Evolutionary conservation across 2,329 filamentous ascomycete genomes (phyloP), one percentile per base, ranked within the genome.

Genomic region (Diaporthe citri): DNA sequence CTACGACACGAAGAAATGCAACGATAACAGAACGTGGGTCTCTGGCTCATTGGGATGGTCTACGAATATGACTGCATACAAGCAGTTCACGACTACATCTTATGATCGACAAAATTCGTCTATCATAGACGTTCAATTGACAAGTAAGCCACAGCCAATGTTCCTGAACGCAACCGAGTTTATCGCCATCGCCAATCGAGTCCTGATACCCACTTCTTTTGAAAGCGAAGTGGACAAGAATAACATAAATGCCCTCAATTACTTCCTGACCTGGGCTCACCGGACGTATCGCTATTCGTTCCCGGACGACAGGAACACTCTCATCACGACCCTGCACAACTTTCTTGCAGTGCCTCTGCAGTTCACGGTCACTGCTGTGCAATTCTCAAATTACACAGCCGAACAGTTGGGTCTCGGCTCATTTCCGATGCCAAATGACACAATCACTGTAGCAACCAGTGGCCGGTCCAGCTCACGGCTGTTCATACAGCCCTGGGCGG

Each of bases 241-340:
- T 12, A 66, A 48, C 9, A 66, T 66, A 28, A 66, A 66, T 36
- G 43, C 62, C 10, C 62, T 66, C 1, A 48, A 66, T 51, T 66
- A 66, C 62, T 66, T 66, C 62, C 20, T 66, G 28, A 17, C 28
- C 10, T 66, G 62, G 62, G 62, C 62, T 34, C 62, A 51, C 41
- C 62, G 62, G 31, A 66, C 62, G 5, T 51, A 66, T 43, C 62
- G 62, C 28, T 66, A 66, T 66, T 51, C 62, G 12, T 66, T 66
- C 12, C 62, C 62, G 6, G 43, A 51, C 28, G 62, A 66, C 28
- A 66, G 43, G 4, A 48, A 66, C 28, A 66, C 41, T 17, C 62
- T 66, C 12, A n/a, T 36, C 31, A n/a, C 62, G 20, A 34, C 20
- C 22, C 22, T 66, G 10, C 62, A 66, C 62, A 66, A 66, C 28